These are phyloP conservation scores for Fraxinus baroniana DNA, from an alignment of 305 asterid species.

Conservation along the genomic window DNA sequence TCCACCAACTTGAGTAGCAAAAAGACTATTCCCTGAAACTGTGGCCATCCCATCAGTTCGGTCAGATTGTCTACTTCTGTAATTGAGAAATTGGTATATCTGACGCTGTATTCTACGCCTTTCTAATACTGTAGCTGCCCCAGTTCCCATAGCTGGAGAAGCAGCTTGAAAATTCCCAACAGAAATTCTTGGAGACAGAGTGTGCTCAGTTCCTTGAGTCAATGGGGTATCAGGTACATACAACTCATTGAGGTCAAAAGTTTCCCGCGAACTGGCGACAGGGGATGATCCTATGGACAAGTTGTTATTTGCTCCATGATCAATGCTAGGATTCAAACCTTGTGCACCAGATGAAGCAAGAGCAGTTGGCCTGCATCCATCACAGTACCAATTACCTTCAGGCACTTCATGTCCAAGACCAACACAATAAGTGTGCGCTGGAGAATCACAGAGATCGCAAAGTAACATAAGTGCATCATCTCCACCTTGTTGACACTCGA, in stretches of 20 bases:
- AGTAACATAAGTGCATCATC: constrained; percentile 96
- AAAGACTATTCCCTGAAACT: constrained; percentile 40
- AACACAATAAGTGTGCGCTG: constrained; percentile 90
- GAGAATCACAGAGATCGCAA: constrained; percentile 94
- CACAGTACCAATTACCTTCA: constrained; percentile 98
- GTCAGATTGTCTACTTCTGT: constrained; percentile 54
- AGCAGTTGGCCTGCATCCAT: constrained; percentile 83
- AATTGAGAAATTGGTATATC: constrained; percentile 57
- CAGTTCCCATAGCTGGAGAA: constrained; percentile 55
- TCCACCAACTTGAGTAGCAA: constrained; percentile 50
- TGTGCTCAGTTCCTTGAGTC: constrained; percentile 39
- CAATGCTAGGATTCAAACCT: constrained; percentile 41
- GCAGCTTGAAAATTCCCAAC: constrained; percentile 47
- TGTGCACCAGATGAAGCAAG: constrained; percentile 56
- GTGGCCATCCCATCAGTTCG: constrained; percentile 31
- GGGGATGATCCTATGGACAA: constrained; percentile 56
- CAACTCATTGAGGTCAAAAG: constrained; percentile 76
- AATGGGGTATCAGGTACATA: constrained; percentile 79
- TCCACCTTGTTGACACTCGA: constrained; percentile 87
- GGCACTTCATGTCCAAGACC: constrained; percentile 94
- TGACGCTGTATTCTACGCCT: constrained; percentile 76
- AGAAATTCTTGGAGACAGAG: constrained; percentile 44
- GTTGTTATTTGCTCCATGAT: constrained; percentile 44
- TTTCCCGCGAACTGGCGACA: constrained; percentile 44
- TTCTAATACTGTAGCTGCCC: constrained; percentile 57